Evolutionary conservation across 2,329 filamentous ascomycete species (phyloP).

Genomic region (Exserohilum turcica): DNA sequence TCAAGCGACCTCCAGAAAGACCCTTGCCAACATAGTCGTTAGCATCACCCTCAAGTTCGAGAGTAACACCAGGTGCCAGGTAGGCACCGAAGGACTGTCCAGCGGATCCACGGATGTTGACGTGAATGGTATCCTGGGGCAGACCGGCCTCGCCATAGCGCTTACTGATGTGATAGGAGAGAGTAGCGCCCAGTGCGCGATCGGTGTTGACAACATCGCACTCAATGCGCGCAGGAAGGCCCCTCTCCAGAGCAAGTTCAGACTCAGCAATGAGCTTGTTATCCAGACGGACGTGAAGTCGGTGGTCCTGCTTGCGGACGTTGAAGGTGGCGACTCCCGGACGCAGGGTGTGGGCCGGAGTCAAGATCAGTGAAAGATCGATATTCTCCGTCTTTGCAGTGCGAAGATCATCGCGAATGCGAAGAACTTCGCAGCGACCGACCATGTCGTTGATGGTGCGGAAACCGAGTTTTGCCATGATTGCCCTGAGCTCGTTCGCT

Average conservation of each 20-base stretch:
- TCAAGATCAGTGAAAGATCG: conserved; percentile 88
- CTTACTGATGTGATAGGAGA: conserved; percentile 95
- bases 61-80: conserved; percentile 87
- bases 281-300: conserved; percentile 88
- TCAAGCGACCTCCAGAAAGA: conserved; percentile 87
- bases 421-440: conserved; percentile 83
- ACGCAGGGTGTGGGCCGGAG: conserved; percentile 92
- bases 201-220: conserved; percentile 97
- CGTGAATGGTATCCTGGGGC: conserved; percentile 90
- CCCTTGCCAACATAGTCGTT: conserved; percentile 99
- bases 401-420: conserved; percentile 84
- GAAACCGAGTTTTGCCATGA: conserved; percentile 96
- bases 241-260: conserved; percentile 92
- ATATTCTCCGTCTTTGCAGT: conserved; percentile 91
- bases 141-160: conserved; percentile 87
- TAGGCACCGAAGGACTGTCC: conserved; percentile 96
- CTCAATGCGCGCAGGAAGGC: conserved; percentile 88
- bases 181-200: conserved; percentile 86
- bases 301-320: conserved; percentile 95
- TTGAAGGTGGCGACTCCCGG: conserved; percentile 97
- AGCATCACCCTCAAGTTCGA: conserved; percentile 92
- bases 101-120: conserved; percentile 94
- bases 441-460: conserved; percentile 98
- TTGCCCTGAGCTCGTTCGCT: conserved; percentile 91
- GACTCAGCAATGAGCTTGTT: conserved; percentile 98